phyloP scores from a whole-genome alignment of 1,284 basidiomycete genomes.

The Paramarasmius palmivorus region DNA sequence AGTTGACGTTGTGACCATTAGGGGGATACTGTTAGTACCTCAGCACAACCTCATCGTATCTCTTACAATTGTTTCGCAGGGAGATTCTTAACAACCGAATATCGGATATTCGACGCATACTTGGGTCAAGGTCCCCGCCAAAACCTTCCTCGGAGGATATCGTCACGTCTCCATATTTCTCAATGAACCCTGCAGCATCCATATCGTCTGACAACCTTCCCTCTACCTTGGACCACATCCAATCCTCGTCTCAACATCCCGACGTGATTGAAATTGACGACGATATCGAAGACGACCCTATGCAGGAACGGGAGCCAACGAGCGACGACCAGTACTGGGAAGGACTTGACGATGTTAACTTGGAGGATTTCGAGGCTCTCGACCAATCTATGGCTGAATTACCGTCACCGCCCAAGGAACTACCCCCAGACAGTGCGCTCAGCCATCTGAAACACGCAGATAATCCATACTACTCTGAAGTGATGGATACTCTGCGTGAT shows the following conservation, averaged over 20 bases:
- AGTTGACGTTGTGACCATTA: conserved; percentile 24
- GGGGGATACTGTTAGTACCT: conserved; percentile 22
- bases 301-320: conserved; percentile 1
- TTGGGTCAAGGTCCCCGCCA: background rate
- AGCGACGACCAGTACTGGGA: background rate
- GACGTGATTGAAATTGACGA: conserved; percentile 18
- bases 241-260: conserved; percentile 26
- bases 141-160: background rate
- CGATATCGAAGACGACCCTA: conserved; percentile 10
- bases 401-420: conserved; percentile 8
- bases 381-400: background rate
- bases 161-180: conserved; percentile 20
- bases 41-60: conserved; percentile 5
- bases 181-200: conserved; percentile 1
- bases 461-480: conserved; percentile 55
- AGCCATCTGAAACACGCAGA: conserved; percentile 24
- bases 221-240: conserved; percentile 3
- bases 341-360: background rate
- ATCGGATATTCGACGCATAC: conserved; percentile 3
- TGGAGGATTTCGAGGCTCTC: background rate
- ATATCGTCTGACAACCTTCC: background rate
- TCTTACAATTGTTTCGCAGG: background rate
- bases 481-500: conserved; percentile 59
- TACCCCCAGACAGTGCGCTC: conserved; percentile 7
- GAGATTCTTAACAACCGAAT: conserved; percentile 8